A percentile compares a stretch with the other conserved stretches of the same genome.
phyloP scores from a whole-genome alignment of 805 yeast genomes.

The Metschnikowia corniflorae region DNA sequence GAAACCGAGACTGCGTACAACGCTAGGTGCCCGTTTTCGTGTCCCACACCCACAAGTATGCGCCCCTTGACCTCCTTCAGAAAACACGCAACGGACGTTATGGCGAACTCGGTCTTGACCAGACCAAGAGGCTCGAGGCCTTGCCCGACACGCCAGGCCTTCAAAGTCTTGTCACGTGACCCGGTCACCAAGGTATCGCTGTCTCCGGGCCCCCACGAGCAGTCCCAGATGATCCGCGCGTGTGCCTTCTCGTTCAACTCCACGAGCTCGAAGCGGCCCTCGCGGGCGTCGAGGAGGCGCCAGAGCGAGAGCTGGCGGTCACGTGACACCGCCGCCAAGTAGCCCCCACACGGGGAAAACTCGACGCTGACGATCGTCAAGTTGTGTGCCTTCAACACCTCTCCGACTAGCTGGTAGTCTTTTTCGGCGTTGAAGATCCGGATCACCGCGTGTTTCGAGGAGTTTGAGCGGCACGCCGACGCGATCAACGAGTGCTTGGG shows the following conservation, averaged over 20 bases:
- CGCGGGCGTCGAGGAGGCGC: conserved; percentile 34
- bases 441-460: conserved; percentile 78
- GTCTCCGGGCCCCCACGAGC: conserved; percentile 70
- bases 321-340: conserved; percentile 75
- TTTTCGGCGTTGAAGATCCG: conserved; percentile 63
- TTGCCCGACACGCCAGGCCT: conserved; percentile 58
- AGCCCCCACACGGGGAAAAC: conserved; percentile 66
- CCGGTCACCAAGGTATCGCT: conserved; percentile 64
- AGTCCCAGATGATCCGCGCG: conserved; percentile 91
- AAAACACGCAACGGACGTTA: conserved; percentile 63
- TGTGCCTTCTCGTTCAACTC: conserved; percentile 72
- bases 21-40: conserved; percentile 61
- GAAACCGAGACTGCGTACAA: conserved; percentile 33
- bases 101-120: conserved; percentile 50
- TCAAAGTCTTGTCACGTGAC: conserved; percentile 78
- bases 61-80: conserved; percentile 21
- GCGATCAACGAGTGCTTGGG: conserved; percentile 66
- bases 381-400: conserved; percentile 61
- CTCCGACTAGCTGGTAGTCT: conserved; percentile 48
- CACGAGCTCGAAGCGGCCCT: conserved; percentile 34
- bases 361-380: conserved; percentile 81
- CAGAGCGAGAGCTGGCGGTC: conserved; percentile 85
- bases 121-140: conserved; percentile 35
- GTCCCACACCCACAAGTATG: conserved; percentile 56
- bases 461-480: conserved; percentile 88